Conservation (phyloP, 192 early-diverging fungal species). For the Lobosporangium transversale region DNA sequence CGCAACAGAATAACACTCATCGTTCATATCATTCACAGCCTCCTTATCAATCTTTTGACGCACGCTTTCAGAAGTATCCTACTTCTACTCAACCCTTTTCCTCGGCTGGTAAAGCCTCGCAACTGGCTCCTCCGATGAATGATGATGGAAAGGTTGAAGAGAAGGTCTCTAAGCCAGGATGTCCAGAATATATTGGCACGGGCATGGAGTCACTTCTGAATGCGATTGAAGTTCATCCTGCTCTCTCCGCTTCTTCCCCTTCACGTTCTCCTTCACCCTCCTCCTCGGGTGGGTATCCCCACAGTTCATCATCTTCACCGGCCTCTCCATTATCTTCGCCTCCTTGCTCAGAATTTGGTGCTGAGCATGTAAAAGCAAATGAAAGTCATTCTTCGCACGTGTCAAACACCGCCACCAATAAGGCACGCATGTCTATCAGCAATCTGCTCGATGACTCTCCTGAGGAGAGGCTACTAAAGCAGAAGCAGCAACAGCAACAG, state of each 20-base stretch:
- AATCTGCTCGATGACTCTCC: constrained; percentile 30
- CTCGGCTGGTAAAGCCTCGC: neutral
- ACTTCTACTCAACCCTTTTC: neutral
- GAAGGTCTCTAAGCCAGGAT: neutral
- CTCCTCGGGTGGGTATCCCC: constrained; percentile 14
- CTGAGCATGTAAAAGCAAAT: constrained; percentile 1
- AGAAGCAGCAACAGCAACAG: constrained; percentile 16
- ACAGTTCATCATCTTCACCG: constrained; percentile 16
- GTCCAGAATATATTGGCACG: constrained; percentile 42
- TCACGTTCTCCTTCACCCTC: constrained; percentile 35
- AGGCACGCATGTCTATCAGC: constrained; percentile 49
- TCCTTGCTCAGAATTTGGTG: neutral
- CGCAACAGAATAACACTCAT: constrained; percentile 9
- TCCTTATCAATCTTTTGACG: constrained; percentile 35
- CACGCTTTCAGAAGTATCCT: constrained; percentile 32
- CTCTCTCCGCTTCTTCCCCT: constrained; percentile 23
- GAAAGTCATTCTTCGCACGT: constrained; percentile 13
- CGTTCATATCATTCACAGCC: constrained; percentile 17
- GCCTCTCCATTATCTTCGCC: constrained; percentile 22
- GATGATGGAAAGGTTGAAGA: too few species aligned
- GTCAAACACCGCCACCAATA: constrained; percentile 15
- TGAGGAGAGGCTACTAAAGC: constrained; percentile 1
- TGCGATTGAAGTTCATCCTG: constrained; percentile 48
- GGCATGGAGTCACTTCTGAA: constrained; percentile 48
- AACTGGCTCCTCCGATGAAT: neutral